Base-by-base conservation (phyloP, 495 filamentous ascomycete genomes). In the Neurospora terricola region DNA sequence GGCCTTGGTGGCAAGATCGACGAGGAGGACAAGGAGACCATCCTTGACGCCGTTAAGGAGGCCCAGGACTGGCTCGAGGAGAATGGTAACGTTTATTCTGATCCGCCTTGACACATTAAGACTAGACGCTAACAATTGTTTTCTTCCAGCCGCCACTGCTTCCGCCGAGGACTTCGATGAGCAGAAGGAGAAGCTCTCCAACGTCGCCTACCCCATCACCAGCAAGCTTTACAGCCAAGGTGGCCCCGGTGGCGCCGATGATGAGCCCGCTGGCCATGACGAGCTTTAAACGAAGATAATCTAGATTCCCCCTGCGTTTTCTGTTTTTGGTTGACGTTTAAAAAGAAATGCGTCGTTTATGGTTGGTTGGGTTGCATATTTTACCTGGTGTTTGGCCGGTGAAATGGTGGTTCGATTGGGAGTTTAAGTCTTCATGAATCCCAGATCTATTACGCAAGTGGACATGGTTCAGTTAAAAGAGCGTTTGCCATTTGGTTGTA, bases 111-210 rank as follows among this genome's bases (percentile, higher is more conserved):
- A 12, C 38, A 45, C 34, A 16, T 34, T 21, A 69, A 72, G 2
- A 68, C n/a, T 36, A 27, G 14, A 38, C 72, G 71, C 79, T 80
- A 76, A 80, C 75, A 37, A 37, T 16, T n/a, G 23, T 34, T 69
- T 39, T 70, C 1, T 43, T 2, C 39, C 73, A 80, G 94, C 89
- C 75, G 88, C 89, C 73, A 92, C 92, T 70, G 96, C 96, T 73
- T 89, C 87, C 74, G 86, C 90, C 71, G 96, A 98, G 87, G 96
- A 98, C 86, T 98, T 98, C 78, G 93, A 97, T 82, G 96, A 99
- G 89, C 94, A 98, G 87, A 97, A 95, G 88, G 95, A 99, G 91
- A 97, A 97, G 87, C 90, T 99, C 76, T 95, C 92, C 78, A 90
- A 91, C 83, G 92, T 98, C 72, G 96, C 96, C 30, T 98, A 98